Evolutionary conservation across 495 filamentous ascomycete species (phyloP), one percentile per base, ranked within the genome.

Genomic region (Xylaria flabelliformis): DNA sequence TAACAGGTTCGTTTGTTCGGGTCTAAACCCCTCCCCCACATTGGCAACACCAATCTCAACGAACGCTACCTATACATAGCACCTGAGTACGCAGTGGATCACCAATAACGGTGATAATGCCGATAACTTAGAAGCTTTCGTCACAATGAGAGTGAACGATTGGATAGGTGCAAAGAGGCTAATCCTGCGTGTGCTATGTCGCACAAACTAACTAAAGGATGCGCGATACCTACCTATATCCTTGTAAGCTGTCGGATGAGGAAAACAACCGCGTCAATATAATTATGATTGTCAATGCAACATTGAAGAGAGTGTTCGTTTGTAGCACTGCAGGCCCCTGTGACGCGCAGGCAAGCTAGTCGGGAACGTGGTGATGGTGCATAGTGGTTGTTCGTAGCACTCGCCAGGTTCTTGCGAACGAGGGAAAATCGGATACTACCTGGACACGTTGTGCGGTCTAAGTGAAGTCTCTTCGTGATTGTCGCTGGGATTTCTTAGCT

Each of bases 381-480:
- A 65, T 34, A 13, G 36, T 36, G 42, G 24, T 63, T n/a, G 36
- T 34, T 63, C n/a, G 13, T 21, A 34, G 61, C 6, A 2, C 41
- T 36, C 34, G 9, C 41, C 3, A 21, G 19, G 36, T 42, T 41
- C 29, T 55, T 8, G 59, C 32, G 48, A 56, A 41, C n/a, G 24
- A 56, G n/a, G 19, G 6, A 56, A 34, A 56, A 34, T 55, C 65
- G 64, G 44, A 67, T 67, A 21, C 65, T 13, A 67, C 65, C 36
- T 24, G n/a, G 19, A 21, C 17, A 66, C 51, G 50, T 55, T 39
- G 64, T 67, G 65, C 29, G 12, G 41, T 56, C 36, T 41, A 55
- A 42, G 65, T 67, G 50, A 51, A 32, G 48, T 8, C 39, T 41
- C 42, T 19, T 34, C 42, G 4, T 48, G 63, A 50, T 32, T 65